Percentiles rank a stretch among this genome's conserved stretches.
These are phyloP conservation scores for Chimonanthus salicifolius DNA, from an alignment of 164 flowering plant genomes.

Conservation along the genomic window DNA sequence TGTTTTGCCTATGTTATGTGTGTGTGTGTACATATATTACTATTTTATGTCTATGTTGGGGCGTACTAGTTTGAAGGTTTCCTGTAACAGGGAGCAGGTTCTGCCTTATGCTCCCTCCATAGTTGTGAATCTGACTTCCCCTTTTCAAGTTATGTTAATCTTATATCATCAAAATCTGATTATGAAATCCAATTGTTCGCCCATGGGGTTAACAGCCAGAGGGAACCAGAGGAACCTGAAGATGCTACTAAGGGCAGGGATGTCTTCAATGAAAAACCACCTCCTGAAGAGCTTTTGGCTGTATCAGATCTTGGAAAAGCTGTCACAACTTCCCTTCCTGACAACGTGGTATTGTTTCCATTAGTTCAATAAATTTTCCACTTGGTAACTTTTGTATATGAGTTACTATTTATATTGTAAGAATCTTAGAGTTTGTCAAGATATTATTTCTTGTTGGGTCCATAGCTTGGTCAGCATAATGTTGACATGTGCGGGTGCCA, in stretches of 20 bases:
- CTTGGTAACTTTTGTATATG: background rate
- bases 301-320: constrained; percentile 90
- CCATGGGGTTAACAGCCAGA: constrained; percentile 36
- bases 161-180: background rate
- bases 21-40: too few relatives aligned
- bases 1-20: too few relatives aligned
- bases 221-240: constrained; percentile 99
- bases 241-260: constrained; percentile 99
- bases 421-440: background rate
- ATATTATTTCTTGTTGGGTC: background rate
- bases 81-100: too few relatives aligned
- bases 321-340: constrained; percentile 92
- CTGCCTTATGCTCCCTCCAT: too few relatives aligned
- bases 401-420: background rate
- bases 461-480: background rate
- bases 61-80: too few relatives aligned
- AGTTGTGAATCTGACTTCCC: background rate
- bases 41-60: too few relatives aligned
- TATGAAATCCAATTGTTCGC: background rate
- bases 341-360: constrained; percentile 70
- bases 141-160: background rate
- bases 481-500: too few relatives aligned
- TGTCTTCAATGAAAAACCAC: constrained; percentile 97
- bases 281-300: constrained; percentile 93
- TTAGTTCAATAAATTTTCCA: background rate